These are phyloP conservation scores for Verruconis gallopava DNA, from an alignment of 2,329 filamentous ascomycete genomes.

Conservation along the genomic window DNA sequence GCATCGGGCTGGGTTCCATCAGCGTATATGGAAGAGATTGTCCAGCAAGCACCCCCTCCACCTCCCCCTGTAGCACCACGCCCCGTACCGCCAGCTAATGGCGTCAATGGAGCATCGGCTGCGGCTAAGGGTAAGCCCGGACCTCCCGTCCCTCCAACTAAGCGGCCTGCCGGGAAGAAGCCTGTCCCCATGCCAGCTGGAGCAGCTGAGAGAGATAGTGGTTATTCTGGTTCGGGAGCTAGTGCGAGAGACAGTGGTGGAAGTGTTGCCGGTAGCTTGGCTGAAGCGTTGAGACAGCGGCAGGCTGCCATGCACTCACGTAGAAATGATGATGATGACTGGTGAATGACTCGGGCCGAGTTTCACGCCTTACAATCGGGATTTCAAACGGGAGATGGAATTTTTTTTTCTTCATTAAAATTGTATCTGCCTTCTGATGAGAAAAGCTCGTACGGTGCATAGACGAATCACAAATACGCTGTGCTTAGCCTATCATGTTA, in stretches of 20 bases:
- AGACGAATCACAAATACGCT: too few relatives aligned
- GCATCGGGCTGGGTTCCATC: slow-evolving; percentile 90
- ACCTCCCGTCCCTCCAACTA: slow-evolving; percentile 66
- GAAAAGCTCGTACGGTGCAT: too few relatives aligned
- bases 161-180: slow-evolving; percentile 65
- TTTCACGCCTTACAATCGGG: too few relatives aligned
- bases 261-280: slow-evolving; percentile 36
- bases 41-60: slow-evolving; percentile 40
- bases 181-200: slow-evolving; percentile 47
- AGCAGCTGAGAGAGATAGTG: slow-evolving; percentile 44
- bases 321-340: slow-evolving; percentile 22
- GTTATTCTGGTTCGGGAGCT: slow-evolving; percentile 30
- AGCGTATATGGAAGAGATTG: slow-evolving; percentile 82
- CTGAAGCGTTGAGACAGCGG: slow-evolving; percentile 35
- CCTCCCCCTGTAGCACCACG: slow-evolving; percentile 35
- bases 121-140: slow-evolving; percentile 46
- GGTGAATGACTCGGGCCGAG: not conserved
- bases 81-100: slow-evolving; percentile 44
- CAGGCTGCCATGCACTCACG: slow-evolving; percentile 36
- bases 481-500: too few relatives aligned
- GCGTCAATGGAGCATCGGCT: slow-evolving; percentile 26
- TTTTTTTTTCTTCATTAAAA: too few relatives aligned
- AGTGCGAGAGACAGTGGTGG: slow-evolving; percentile 28
- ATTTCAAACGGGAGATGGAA: too few relatives aligned
- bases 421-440: too few relatives aligned